Evolutionary conservation across 805 yeast species (phyloP), one percentile per base, ranked within the genome.

Genomic region (Yamadazyma insecticola): DNA sequence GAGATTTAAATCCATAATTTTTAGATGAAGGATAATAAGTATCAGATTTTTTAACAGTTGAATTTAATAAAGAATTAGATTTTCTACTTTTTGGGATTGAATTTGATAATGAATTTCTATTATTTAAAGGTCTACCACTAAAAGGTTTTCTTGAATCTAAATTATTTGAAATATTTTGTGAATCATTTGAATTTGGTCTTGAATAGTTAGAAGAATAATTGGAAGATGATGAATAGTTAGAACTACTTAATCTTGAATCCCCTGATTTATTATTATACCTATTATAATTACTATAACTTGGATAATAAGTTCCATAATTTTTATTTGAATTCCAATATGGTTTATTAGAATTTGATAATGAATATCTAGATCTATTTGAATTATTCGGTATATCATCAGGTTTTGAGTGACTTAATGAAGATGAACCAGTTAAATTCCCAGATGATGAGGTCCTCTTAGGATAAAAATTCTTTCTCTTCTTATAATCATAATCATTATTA

Each of bases 21-120:
- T 44, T 43, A 10, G 47, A 38, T n/a, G n/a, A n/a, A 7, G 60
- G 60, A 36, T 53, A 57, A 36, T 57, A 57, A 5, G 59, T 50
- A 33, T 57, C 62, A 5, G 39, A 29, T 6, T 44, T 35, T 4
- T 37, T 32, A 3, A 49, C 35, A 24, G 54, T 45, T 28, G 56
- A 40, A 22, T 47, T 57, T 30, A 51, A 43, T 16, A 38, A 22
- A 2, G 39, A 35, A 24, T 25, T 32, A 26, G 21, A 26, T 29
- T 22, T 22, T 40, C 44, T 33, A 28, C 31, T 24, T 19, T 46
- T 45, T 5, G 46, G 43, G 5, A 43, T 47, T 4, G 59, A 51
- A 28, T 45, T 44, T 1, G 59, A 43, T 26, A 53, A 40, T 4
- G 56, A 45, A 13, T 42, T 37, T 36, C 60, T 34, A 36, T 39